These are phyloP conservation scores for Allium sativum DNA, from an alignment of 106 monocot genomes.

Conservation along the genomic window DNA sequence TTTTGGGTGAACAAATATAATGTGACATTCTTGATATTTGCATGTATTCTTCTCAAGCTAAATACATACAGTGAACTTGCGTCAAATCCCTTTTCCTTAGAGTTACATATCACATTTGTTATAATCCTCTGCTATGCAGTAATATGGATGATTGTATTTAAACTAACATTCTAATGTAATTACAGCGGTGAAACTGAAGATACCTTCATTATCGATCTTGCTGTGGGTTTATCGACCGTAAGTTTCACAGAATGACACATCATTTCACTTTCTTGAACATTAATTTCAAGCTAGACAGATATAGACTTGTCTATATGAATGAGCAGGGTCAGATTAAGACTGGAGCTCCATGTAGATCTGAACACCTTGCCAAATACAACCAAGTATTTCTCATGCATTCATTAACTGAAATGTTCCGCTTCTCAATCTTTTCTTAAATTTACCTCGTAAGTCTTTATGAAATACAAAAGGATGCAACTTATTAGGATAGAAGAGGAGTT, in stretches of 20 bases:
- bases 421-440: neutral
- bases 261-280: too few species aligned
- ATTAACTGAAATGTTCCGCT: neutral
- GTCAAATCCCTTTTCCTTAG: too few species aligned
- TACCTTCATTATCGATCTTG: slow-evolving; percentile 93
- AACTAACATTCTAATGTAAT: neutral
- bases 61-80: too few species aligned
- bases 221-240: slow-evolving; percentile 93
- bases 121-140: too few species aligned
- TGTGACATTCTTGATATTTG: too few species aligned
- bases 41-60: too few species aligned
- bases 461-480: slow-evolving; percentile 29
- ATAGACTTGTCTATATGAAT: neutral
- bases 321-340: slow-evolving; percentile 74
- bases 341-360: slow-evolving; percentile 75
- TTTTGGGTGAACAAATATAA: too few species aligned
- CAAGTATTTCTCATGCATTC: slow-evolving; percentile 24
- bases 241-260: slow-evolving; percentile 11
- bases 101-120: too few species aligned
- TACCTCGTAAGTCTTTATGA: slow-evolving; percentile 6
- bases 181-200: slow-evolving; percentile 97
- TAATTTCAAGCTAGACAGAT: too few species aligned
- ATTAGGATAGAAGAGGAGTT: slow-evolving; percentile 97
- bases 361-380: slow-evolving; percentile 77
- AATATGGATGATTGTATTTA: too few species aligned